Percentiles rank a stretch among this genome's conserved stretches.
phyloP scores from a whole-genome alignment of 768 basidiomycete species.

The Mycena vitilis region DNA sequence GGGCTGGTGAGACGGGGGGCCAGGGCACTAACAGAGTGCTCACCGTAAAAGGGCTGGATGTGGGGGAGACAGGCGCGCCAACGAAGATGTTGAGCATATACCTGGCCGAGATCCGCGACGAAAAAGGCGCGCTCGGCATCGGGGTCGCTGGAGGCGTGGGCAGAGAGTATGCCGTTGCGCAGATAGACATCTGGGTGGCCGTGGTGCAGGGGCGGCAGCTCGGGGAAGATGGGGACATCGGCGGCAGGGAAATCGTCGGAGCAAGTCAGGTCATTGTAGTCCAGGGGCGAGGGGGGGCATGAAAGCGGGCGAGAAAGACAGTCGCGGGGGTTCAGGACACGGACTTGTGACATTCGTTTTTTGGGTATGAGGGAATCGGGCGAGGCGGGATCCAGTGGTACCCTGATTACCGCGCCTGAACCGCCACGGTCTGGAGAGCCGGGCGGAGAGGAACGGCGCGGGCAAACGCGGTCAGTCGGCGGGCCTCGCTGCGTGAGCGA shows the following conservation, averaged over 20 bases:
- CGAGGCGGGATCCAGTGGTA: constrained; percentile 24
- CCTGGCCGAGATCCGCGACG: constrained; percentile 90
- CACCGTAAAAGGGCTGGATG: constrained; percentile 95
- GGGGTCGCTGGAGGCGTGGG: constrained; percentile 63
- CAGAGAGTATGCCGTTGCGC: constrained; percentile 79
- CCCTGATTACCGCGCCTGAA: constrained; percentile 56
- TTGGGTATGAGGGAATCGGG: constrained; percentile 31
- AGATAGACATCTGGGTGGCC: constrained; percentile 83
- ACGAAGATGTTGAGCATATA: constrained; percentile 85
- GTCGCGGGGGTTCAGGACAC: constrained; percentile 53
- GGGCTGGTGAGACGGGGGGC: constrained; percentile 40
- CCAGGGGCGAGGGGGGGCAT: constrained; percentile 5
- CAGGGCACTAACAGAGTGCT: constrained; percentile 37
- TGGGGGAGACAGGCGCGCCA: constrained; percentile 85
- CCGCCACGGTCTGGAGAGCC: constrained; percentile 74
- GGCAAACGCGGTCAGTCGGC: constrained; percentile 62
- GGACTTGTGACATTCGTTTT: constrained; percentile 68
- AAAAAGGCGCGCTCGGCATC: constrained; percentile 97
- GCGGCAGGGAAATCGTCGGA: too few relatives aligned
- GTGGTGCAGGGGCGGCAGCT: constrained; percentile 72
- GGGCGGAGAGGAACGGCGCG: constrained; percentile 70
- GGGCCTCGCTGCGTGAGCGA: constrained; percentile 63
- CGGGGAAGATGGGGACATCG: constrained; percentile 63
- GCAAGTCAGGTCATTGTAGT: constrained; percentile 24
- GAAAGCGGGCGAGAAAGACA: constrained; percentile 39